Evolutionary conservation across 371 early-diverging fungal species (phyloP).

Genomic region (Syncephalastrum racemosum): DNA sequence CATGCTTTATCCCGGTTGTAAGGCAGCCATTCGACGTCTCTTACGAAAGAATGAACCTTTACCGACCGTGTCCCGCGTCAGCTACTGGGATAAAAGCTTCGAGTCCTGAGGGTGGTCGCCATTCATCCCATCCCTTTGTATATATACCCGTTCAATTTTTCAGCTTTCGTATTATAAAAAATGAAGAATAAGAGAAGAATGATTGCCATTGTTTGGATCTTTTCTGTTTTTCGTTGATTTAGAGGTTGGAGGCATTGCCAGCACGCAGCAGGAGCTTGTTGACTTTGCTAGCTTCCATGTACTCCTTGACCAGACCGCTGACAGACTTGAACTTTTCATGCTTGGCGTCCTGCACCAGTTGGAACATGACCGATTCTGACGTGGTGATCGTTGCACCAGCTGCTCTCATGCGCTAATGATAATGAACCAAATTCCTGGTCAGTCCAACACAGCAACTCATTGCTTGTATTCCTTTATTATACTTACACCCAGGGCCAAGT

Average conservation of each 20-base stretch:
- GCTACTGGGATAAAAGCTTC: conserved; percentile 49
- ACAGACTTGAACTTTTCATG: conserved; percentile 80
- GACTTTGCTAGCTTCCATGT: conserved; percentile 56
- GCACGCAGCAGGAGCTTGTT: conserved; percentile 59
- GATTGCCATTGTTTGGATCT: not conserved
- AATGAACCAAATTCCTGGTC: not conserved
- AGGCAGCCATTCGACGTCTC: conserved; percentile 52
- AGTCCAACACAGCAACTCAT: not conserved
- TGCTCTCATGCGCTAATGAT: conserved; percentile 60
- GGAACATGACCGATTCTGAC: conserved; percentile 92
- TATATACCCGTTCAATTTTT: not conserved
- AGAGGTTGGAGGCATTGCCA: conserved; percentile 24
- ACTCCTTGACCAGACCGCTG: conserved; percentile 81
- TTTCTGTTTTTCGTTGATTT: no score
- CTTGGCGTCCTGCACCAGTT: conserved; percentile 79
- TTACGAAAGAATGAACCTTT: conserved; percentile 31
- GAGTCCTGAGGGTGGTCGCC: conserved; percentile 26
- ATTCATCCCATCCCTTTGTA: not conserved
- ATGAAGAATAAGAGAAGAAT: not conserved
- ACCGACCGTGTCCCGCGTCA: no score
- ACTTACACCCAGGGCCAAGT: conserved; percentile 79
- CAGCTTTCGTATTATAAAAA: not conserved
- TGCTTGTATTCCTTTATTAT: not conserved
- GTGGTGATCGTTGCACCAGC: conserved; percentile 83
- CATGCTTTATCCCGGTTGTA: conserved; percentile 69